Conservation (phyloP, 2,329 filamentous ascomycete species). For the Elsinoe batatas region DNA sequence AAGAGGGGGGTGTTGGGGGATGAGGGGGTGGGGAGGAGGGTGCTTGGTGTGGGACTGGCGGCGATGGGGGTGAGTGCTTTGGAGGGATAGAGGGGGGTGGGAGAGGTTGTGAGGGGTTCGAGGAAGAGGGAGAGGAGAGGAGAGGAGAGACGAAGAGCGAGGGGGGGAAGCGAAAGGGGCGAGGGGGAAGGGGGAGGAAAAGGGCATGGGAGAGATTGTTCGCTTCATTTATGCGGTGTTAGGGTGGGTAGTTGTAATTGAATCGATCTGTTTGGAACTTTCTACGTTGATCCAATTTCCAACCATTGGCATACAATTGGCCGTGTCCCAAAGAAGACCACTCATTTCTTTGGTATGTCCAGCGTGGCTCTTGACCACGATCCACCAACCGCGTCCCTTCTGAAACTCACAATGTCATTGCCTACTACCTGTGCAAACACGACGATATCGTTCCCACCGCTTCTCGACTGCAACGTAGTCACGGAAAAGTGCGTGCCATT, state of each 20-base stretch:
- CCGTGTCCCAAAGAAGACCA: no score
- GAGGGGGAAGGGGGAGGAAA: background rate
- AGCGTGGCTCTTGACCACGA: background rate
- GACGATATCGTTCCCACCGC: background rate
- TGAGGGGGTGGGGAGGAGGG: constrained; percentile 2
- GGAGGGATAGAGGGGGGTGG: constrained; percentile 11
- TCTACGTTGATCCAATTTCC: no score
- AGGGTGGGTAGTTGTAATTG: background rate
- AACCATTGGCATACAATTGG: no score
- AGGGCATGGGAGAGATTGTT: background rate
- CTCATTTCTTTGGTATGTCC: no score
- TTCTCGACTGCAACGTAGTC: background rate
- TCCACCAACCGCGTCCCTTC: background rate
- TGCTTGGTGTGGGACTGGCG: background rate
- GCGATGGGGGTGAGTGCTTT: background rate
- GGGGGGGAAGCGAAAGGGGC: no score
- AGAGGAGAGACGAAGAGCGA: no score
- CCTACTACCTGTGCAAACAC: background rate
- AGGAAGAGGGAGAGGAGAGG: background rate
- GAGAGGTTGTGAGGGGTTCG: background rate
- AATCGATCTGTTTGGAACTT: no score
- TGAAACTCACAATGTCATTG: background rate
- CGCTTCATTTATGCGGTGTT: background rate
- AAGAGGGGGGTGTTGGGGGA: constrained; percentile 10
- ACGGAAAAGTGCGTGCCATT: constrained; percentile 28